phyloP scores from a whole-genome alignment of 2,329 filamentous ascomycete genomes.

The Madurella mycetomatis region DNA sequence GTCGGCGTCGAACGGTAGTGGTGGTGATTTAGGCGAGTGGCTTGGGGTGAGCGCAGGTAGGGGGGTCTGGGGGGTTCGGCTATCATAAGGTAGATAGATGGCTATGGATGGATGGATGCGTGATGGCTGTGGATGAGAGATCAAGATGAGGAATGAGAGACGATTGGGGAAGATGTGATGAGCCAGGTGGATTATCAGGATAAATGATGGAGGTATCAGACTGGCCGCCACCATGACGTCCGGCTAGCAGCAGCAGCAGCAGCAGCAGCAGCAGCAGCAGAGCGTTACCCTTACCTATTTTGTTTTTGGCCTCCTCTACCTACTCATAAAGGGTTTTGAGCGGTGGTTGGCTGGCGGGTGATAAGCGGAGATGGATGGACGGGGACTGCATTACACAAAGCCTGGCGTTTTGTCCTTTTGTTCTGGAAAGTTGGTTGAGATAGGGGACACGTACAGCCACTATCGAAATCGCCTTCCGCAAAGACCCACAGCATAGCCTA shows the following conservation, averaged over 20 bases:
- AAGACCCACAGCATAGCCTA: too few relatives aligned
- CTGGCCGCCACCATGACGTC: too few relatives aligned
- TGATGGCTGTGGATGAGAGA: background rate
- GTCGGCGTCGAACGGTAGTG: background rate
- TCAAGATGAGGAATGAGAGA: background rate
- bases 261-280: too few relatives aligned
- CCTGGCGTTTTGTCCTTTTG: background rate
- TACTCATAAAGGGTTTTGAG: background rate
- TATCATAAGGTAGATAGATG: conserved; percentile 8
- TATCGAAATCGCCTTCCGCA: too few relatives aligned
- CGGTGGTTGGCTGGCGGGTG: background rate
- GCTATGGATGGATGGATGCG: background rate
- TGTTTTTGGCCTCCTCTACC: too few relatives aligned
- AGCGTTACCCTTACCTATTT: too few relatives aligned
- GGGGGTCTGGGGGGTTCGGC: conserved; percentile 69
- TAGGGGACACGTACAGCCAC: too few relatives aligned
- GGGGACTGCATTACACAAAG: background rate
- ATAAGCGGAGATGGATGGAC: background rate
- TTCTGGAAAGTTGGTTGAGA: background rate
- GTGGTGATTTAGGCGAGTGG: conserved; percentile 69
- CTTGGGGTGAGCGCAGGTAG: conserved; percentile 75
- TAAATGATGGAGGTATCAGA: background rate
- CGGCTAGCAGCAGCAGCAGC: too few relatives aligned
- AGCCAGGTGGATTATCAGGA: background rate
- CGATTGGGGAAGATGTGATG: background rate